Evolutionary conservation across 345 rosid species (phyloP).

Genomic region (Eutrema yunnanense): DNA sequence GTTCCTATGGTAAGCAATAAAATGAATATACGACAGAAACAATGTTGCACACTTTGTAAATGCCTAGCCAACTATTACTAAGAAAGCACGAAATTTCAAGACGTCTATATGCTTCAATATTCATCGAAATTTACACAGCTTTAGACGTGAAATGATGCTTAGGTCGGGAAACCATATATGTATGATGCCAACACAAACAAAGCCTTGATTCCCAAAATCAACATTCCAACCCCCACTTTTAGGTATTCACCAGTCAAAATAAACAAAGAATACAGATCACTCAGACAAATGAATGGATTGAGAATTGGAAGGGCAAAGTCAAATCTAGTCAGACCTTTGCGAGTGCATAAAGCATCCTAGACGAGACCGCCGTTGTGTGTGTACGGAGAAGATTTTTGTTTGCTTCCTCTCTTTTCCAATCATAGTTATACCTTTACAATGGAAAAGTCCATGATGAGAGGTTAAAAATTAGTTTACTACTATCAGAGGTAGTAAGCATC

Average conservation of each 20-base stretch:
- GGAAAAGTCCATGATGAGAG: neutral
- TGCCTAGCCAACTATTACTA: neutral
- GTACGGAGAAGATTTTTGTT: conserved; percentile 89
- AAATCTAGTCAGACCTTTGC: conserved; percentile 55
- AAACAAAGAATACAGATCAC: neutral
- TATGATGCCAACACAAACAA: neutral
- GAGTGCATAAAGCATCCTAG: conserved; percentile 81
- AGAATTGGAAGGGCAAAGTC: neutral
- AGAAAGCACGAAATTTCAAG: neutral
- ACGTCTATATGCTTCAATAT: neutral
- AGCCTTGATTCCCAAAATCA: neutral
- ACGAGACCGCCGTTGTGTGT: conserved; percentile 92
- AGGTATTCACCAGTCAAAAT: neutral
- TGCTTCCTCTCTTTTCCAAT: conserved; percentile 98
- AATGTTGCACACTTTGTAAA: neutral
- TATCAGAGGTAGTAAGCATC: neutral
- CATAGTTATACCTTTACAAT: conserved; percentile 59
- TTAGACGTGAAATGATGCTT: neutral
- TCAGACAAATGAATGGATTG: neutral
- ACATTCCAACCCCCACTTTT: neutral
- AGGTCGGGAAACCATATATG: neutral
- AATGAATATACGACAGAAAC: neutral
- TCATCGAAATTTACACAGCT: neutral
- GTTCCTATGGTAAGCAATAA: conserved; percentile 32
- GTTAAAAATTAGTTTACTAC: neutral